phyloP scores from a whole-genome alignment of 768 basidiomycete species.

The Naganishia vaughanmartiniae region DNA sequence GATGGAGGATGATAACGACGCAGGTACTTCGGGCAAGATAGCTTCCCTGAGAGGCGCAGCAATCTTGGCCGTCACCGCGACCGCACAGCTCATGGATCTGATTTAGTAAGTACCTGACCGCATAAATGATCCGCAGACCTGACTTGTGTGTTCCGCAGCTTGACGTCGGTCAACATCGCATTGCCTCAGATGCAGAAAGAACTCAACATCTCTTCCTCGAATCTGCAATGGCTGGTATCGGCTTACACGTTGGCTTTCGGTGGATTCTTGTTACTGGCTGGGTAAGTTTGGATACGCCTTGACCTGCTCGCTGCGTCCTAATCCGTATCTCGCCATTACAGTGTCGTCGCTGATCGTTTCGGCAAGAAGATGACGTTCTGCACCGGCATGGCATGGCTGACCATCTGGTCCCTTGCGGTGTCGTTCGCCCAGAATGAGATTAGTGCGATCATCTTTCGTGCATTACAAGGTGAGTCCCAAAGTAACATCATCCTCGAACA shows the following conservation, averaged over 20 bases:
- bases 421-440: constrained; percentile 25
- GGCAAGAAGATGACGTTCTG: constrained; percentile 34
- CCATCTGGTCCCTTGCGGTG: constrained; percentile 15
- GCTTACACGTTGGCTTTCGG: constrained; percentile 30
- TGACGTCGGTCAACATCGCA: constrained; percentile 33
- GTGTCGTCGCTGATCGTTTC: constrained; percentile 34
- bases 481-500: not conserved
- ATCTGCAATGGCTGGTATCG: constrained; percentile 33
- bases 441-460: constrained; percentile 18
- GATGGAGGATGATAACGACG: constrained; percentile 8
- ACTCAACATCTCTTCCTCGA: constrained; percentile 29
- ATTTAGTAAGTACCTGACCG: constrained; percentile 1
- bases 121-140: not conserved
- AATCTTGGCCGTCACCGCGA: constrained; percentile 13
- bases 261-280: constrained; percentile 31
- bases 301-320: not conserved
- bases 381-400: constrained; percentile 2
- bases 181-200: constrained; percentile 30
- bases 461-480: not conserved
- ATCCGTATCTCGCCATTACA: not conserved
- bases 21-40: not conserved
- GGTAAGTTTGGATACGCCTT: not conserved
- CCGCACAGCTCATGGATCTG: constrained; percentile 20
- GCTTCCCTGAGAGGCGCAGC: constrained; percentile 3
- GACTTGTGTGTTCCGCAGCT: not conserved